These are phyloP conservation scores for Quercus suber DNA, from an alignment of 306 rosid species.

Conservation along the genomic window DNA sequence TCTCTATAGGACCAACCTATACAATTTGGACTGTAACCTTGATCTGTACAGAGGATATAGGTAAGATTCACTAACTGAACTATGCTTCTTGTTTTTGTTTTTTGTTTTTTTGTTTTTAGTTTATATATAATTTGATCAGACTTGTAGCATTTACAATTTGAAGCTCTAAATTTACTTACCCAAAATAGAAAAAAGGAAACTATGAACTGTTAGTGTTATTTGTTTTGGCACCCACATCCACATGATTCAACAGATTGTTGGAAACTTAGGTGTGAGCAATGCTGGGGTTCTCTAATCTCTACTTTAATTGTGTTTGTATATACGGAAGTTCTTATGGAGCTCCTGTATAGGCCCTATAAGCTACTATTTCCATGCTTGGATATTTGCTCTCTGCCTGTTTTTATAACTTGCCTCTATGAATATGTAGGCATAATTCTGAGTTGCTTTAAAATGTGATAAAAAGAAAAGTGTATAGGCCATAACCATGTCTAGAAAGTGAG, in stretches of 20 bases:
- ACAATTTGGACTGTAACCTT: conserved; percentile 8
- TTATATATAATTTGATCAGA: neutral
- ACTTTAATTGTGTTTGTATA: neutral
- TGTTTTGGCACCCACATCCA: neutral
- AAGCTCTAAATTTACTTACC: neutral
- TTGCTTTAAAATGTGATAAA: too few relatives aligned
- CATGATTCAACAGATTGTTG: neutral
- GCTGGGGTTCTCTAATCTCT: neutral
- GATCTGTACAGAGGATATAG: conserved; percentile 20
- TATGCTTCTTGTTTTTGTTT: conserved; percentile 11
- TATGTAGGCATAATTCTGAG: neutral
- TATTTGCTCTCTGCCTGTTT: too few relatives aligned
- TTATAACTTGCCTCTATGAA: neutral
- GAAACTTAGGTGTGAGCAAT: neutral
- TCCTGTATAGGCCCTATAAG: neutral
- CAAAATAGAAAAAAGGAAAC: too few relatives aligned
- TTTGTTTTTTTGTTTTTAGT: too few relatives aligned
- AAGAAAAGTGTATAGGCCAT: too few relatives aligned
- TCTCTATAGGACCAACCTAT: conserved; percentile 24
- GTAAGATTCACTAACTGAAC: conserved; percentile 32
- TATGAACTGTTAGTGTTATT: neutral
- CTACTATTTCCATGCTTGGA: neutral
- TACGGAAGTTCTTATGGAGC: neutral
- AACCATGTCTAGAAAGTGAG: too few relatives aligned
- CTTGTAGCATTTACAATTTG: conserved; percentile 15